phyloP scores from a whole-genome alignment of 2,329 filamentous ascomycete species.

The Xylariaceae sp. region DNA sequence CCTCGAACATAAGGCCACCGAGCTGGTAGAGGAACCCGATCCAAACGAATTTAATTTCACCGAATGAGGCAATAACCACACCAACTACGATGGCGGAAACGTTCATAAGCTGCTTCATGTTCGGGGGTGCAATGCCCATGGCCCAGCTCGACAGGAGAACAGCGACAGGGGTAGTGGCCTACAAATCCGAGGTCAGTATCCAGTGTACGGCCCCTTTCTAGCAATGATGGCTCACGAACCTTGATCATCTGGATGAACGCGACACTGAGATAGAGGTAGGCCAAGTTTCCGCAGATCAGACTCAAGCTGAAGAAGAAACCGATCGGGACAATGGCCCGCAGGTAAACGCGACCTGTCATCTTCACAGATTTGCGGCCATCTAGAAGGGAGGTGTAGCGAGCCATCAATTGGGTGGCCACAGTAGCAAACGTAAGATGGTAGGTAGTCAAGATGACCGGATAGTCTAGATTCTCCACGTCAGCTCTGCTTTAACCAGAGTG shows the following conservation, averaged over 20 bases:
- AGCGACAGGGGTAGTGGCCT: slow-evolving; percentile 92
- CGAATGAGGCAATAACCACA: slow-evolving; percentile 89
- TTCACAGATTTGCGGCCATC: slow-evolving; percentile 95
- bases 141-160: slow-evolving; percentile 87
- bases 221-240: slow-evolving; percentile 39
- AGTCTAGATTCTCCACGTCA: slow-evolving; percentile 43
- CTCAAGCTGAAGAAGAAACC: slow-evolving; percentile 94
- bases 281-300: slow-evolving; percentile 93
- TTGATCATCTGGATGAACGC: slow-evolving; percentile 99
- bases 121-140: slow-evolving; percentile 78
- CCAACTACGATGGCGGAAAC: slow-evolving; percentile 92
- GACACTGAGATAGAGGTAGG: slow-evolving; percentile 91
- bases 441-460: slow-evolving; percentile 82
- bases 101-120: slow-evolving; percentile 83
- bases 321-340: slow-evolving; percentile 91
- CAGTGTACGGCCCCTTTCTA: slow-evolving; percentile 7
- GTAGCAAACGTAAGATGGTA: slow-evolving; percentile 95
- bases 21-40: slow-evolving; percentile 76
- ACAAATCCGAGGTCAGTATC: not conserved
- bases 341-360: slow-evolving; percentile 92
- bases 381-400: slow-evolving; percentile 81
- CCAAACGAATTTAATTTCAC: slow-evolving; percentile 90
- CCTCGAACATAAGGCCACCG: slow-evolving; percentile 75
- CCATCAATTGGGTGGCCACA: slow-evolving; percentile 88
- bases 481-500: slow-evolving; percentile 17